Evolutionary conservation across 345 rosid genomes (phyloP).

Genomic region (Ailanthus altissimus): DNA sequence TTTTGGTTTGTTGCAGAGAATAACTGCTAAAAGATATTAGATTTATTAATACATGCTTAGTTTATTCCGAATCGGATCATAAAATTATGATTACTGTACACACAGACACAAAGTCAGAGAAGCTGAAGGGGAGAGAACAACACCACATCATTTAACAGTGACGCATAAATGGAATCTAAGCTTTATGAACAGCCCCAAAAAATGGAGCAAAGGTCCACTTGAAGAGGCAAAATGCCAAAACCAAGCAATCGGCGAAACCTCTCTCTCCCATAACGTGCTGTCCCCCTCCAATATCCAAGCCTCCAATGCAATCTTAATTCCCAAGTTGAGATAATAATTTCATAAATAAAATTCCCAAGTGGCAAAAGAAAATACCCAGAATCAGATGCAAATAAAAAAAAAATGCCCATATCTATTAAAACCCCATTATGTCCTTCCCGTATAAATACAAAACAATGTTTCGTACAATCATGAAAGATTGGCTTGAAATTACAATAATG

Average conservation of each 20-base stretch:
- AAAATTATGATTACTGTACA: not conserved
- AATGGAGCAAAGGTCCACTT: conserved; percentile 23
- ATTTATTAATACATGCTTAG: not conserved
- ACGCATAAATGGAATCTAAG: conserved; percentile 44
- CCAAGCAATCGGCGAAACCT: conserved; percentile 26
- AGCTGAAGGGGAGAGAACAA: not conserved
- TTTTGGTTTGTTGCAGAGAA: no score
- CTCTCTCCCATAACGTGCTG: conserved; percentile 24
- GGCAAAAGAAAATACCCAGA: not conserved
- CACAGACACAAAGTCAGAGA: not conserved
- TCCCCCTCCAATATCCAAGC: conserved; percentile 23
- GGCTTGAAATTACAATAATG: not conserved
- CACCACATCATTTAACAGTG: conserved; percentile 28
- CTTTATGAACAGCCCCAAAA: conserved; percentile 16
- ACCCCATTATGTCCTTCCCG: not conserved
- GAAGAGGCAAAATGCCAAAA: conserved; percentile 20
- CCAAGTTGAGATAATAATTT: conserved; percentile 17
- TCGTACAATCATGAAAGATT: not conserved
- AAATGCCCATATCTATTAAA: not conserved
- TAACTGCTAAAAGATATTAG: no score
- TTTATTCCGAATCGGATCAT: not conserved
- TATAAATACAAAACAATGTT: not conserved
- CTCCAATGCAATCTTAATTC: conserved; percentile 20
- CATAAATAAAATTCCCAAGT: not conserved
- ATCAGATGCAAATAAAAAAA: conserved; percentile 12